Evolutionary conservation across 2,329 filamentous ascomycete genomes (phyloP).

Genomic region (Pseudogymnoascus sp.): DNA sequence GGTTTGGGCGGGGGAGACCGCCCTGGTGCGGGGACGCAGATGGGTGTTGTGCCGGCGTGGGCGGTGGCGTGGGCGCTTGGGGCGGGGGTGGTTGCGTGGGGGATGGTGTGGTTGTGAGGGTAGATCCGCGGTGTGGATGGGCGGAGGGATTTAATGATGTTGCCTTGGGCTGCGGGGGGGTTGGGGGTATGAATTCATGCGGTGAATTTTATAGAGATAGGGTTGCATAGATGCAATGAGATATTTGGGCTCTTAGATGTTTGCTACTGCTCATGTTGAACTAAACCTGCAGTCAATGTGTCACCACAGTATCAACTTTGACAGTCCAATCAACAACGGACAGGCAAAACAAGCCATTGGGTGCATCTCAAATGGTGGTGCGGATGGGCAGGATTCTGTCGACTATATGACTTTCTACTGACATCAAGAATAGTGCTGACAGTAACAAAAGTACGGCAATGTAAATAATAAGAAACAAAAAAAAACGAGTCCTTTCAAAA

Average conservation of each 20-base stretch:
- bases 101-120: not conserved
- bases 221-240: not conserved
- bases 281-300: no score
- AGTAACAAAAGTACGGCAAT: not conserved
- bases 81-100: not conserved
- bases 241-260: not conserved
- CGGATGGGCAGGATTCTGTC: not conserved
- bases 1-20: not conserved
- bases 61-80: not conserved
- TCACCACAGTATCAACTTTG: no score
- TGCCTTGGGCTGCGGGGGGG: not conserved
- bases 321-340: no score
- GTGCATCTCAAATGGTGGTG: no score
- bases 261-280: not conserved
- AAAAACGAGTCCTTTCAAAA: no score
- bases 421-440: not conserved
- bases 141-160: not conserved
- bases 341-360: no score
- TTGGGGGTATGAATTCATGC: not conserved
- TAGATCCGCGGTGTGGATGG: not conserved
- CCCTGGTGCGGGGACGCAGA: not conserved
- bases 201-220: not conserved
- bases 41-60: not conserved
- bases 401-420: not conserved
- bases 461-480: no score